Evolutionary conservation across 2,329 filamentous ascomycete genomes (phyloP), one percentile per base, ranked within the genome.

Genomic region (Alternaria ethzedia): DNA sequence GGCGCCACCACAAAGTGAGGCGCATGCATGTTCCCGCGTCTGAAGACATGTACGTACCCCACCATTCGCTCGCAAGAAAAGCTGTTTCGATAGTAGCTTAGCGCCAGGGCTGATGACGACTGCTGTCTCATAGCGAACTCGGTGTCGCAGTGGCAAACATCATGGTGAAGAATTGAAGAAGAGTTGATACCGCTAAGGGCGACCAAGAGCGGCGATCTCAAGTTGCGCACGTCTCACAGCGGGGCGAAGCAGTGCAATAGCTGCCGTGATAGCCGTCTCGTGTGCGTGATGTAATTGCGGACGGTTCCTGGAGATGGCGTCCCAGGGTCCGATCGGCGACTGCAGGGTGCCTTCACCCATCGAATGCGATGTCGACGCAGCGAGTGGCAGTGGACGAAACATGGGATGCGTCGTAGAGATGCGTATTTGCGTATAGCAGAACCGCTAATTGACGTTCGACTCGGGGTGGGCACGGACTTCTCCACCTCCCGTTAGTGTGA

Each of bases 401-500:
- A 55, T 55, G 52, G 36, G 13, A 23, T 25, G 21, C 30, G 15
- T 52, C 28, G 28, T 15, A 52, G 30, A n/a, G 4, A 8, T 15
- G 13, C 49, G 49, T 52, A 52, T 36, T 6, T n/a, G 28, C 30
- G 49, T 36, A 52, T 41, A 52, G 51, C 43, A 23, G 43, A 44
- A 43, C 6, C 25, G 30, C n/a, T 23, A 23, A 17, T 41, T 6
- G 2, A 51, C 15, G 36, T 20, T 52, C 13, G 6, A 26, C 15
- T 52, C 56, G 30, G 54, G 20, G 49, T n/a, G 49, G 49, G 49
- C 49, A 54, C 51, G 52, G 58, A 25, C 58, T 57, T 56, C 54
- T 66, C 59, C 66, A 65, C 65, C 47, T 59, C 51, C 49, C 45
- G 47, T 45, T 63, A 57, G 64, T 55, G 50, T 56, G 50, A 20